These are phyloP conservation scores for Stephania japonica DNA, from an alignment of 164 flowering plant species.

Conservation along the genomic window DNA sequence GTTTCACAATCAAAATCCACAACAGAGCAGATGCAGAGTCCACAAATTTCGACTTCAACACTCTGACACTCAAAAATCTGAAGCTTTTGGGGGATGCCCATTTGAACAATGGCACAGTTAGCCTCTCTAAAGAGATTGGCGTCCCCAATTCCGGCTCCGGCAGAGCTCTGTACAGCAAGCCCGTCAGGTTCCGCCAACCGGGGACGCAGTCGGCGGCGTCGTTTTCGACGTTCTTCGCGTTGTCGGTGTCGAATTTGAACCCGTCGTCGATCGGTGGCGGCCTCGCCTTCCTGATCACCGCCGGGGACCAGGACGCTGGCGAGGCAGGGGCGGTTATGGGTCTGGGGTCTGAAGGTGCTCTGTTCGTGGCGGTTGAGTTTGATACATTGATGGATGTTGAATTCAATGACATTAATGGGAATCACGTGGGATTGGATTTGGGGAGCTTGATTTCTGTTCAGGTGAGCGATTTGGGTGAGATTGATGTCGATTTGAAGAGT, in stretches of 20 bases:
- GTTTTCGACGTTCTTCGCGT: constrained; percentile 72
- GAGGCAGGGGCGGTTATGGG: constrained; percentile 69
- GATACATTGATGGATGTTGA: constrained; percentile 90
- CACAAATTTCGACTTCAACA: constrained; percentile 62
- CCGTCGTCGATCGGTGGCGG: constrained; percentile 92
- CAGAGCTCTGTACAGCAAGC: constrained; percentile 50
- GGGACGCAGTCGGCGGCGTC: constrained; percentile 32
- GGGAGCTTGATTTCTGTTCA: constrained; percentile 52
- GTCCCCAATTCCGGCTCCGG: constrained; percentile 87
- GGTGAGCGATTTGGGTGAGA: constrained; percentile 43
- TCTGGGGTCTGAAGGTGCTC: constrained; percentile 12
- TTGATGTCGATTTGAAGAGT: constrained; percentile 59
- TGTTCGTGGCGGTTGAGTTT: constrained; percentile 71
- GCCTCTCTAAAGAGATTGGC: constrained; percentile 61
- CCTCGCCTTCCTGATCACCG: constrained; percentile 57
- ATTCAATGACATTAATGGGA: constrained; percentile 75
- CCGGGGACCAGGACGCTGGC: constrained; percentile 52
- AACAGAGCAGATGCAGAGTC: constrained; percentile 3
- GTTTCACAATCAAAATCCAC: neutral
- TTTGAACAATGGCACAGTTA: constrained; percentile 51
- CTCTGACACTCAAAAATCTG: constrained; percentile 50
- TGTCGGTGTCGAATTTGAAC: constrained; percentile 61
- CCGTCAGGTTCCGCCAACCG: constrained; percentile 50
- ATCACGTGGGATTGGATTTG: constrained; percentile 89
- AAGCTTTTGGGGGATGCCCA: constrained; percentile 89